Evolutionary conservation across 176 grass and related monocot species (phyloP).

Genomic region (Phragmites australis): DNA sequence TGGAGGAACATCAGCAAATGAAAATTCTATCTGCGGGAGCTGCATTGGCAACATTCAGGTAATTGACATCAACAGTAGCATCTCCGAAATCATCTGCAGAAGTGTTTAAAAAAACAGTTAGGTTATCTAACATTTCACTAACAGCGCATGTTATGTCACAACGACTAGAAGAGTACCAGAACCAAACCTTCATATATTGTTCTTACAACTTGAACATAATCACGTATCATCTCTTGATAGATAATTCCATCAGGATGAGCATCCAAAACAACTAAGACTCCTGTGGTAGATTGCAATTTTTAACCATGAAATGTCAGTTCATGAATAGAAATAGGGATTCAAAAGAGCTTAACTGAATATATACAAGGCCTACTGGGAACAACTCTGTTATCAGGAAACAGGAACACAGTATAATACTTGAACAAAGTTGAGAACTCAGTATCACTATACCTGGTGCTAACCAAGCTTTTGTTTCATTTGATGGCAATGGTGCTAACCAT

Average conservation of each 20-base stretch:
- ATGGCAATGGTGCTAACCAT: conserved; percentile 84
- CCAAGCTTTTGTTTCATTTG: conserved; percentile 66
- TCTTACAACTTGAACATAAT: conserved; percentile 73
- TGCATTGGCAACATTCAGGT: conserved; percentile 63
- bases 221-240: conserved; percentile 72
- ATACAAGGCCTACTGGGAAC: not conserved
- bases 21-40: conserved; percentile 55
- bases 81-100: conserved; percentile 72
- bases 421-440: not conserved
- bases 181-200: conserved; percentile 82
- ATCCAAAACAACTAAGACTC: conserved; percentile 79
- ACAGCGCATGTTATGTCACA: not conserved
- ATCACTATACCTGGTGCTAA: conserved; percentile 58
- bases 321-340: not conserved
- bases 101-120: not conserved
- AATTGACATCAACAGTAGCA: conserved; percentile 66
- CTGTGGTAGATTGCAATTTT: conserved; percentile 47
- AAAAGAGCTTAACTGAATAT: not conserved
- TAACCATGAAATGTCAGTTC: not conserved
- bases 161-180: not conserved
- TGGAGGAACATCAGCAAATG: conserved; percentile 49
- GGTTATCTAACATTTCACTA: not conserved
- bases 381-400: not conserved
- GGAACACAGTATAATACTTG: not conserved
- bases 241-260: conserved; percentile 79